Percentiles rank a stretch among this genome's conserved stretches.
These are phyloP conservation scores for Botryotinia calthae DNA, from an alignment of 2,329 filamentous ascomycete species.

Conservation along the genomic window DNA sequence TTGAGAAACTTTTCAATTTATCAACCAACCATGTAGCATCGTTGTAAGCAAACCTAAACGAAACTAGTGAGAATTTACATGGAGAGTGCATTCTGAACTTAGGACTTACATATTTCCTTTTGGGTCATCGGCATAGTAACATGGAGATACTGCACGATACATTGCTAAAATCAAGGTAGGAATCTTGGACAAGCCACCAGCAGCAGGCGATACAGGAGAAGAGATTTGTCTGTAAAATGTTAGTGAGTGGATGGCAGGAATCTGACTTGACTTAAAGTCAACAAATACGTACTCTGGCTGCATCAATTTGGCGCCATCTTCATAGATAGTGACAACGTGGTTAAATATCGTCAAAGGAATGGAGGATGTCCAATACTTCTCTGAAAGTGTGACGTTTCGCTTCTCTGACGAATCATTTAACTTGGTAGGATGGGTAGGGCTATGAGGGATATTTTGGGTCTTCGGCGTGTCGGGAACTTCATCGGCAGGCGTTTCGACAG, in stretches of 20 bases:
- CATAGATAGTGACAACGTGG: constrained; percentile 58
- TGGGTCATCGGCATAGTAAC: constrained; percentile 64
- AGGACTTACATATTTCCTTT: constrained; percentile 61
- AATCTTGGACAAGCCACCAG: constrained; percentile 66
- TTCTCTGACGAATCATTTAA: constrained; percentile 18
- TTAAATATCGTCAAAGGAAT: constrained; percentile 77
- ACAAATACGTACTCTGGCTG: constrained; percentile 44
- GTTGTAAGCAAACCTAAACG: constrained; percentile 61
- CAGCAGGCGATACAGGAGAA: constrained; percentile 61
- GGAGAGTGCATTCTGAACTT: neutral
- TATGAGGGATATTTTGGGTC: neutral
- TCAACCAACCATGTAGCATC: constrained; percentile 64
- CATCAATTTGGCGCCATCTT: constrained; percentile 61
- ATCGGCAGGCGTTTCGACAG: constrained; percentile 37
- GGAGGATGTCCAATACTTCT: constrained; percentile 84
- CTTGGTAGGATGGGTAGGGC: neutral
- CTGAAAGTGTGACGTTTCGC: constrained; percentile 70
- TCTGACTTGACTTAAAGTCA: constrained; percentile 14
- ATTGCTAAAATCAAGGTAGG: constrained; percentile 73
- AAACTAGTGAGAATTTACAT: constrained; percentile 5
- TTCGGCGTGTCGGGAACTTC: neutral
- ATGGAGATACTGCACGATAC: constrained; percentile 72
- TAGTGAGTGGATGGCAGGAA: constrained; percentile 39
- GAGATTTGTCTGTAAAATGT: constrained; percentile 38
- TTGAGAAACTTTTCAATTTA: constrained; percentile 49